Percentiles rank a stretch among this genome's conserved stretches.
Conservation (phyloP, 306 rosid genomes). For the Sicyos baderoa region DNA sequence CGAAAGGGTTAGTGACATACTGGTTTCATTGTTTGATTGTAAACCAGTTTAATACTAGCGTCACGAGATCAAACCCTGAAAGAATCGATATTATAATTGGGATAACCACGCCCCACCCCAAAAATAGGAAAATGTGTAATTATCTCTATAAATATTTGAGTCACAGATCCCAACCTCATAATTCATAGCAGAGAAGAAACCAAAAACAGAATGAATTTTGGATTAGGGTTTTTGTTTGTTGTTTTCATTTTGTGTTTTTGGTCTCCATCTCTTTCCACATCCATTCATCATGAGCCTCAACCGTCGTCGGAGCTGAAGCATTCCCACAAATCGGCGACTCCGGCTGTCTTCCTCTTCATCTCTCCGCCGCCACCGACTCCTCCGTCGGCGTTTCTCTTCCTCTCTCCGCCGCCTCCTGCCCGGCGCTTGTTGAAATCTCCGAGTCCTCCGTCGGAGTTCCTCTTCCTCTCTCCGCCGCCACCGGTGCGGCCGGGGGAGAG, state of each 20-base stretch:
- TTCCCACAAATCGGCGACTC: not conserved
- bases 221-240: not conserved
- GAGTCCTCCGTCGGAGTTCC: not conserved
- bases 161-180: not conserved
- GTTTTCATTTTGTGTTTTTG: not conserved
- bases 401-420: conserved; percentile 2
- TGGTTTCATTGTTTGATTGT: too few relatives aligned
- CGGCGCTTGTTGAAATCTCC: too few relatives aligned
- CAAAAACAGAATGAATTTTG: not conserved
- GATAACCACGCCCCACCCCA: too few relatives aligned
- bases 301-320: not conserved
- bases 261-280: not conserved
- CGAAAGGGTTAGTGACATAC: too few relatives aligned
- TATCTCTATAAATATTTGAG: not conserved
- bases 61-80: too few relatives aligned
- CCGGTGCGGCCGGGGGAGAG: too few relatives aligned
- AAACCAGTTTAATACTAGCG: too few relatives aligned
- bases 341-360: not conserved
- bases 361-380: conserved; percentile 3
- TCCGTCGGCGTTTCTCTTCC: not conserved
- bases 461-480: not conserved
- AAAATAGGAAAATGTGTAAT: not conserved
- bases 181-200: not conserved
- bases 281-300: not conserved
- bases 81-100: too few relatives aligned